Evolutionary conservation across 75 land plant genomes (phyloP), one percentile per base, ranked within the genome.

Genomic region (Larix kaempferi): DNA sequence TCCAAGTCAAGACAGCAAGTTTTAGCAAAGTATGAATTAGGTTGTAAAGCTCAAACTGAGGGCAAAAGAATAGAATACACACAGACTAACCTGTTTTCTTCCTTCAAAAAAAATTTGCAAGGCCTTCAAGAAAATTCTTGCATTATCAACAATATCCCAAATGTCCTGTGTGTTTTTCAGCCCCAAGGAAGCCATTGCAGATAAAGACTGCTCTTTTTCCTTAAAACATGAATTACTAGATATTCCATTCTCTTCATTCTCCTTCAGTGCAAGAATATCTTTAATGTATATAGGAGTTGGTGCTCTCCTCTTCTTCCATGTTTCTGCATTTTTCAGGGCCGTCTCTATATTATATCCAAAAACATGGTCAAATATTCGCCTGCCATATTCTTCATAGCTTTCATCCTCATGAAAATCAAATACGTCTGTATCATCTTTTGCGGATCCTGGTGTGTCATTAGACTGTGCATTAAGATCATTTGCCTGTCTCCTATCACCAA

Each of bases 291-390:
- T 74, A 57, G 99, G 96, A 82, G 71, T 78, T 17, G 99, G 99
- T 75, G 78, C 86, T 59, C 77, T 89, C 60, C 99, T 88, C 35
- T 86, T 87, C 82, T 84, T 95, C 99, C 99, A 98, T 23, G 95
- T 89, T 71, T 91, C 94, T 77, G 93, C 94, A 84, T 95, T 95
- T 66, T 90, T 82, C 26, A 95, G 79, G 59, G 99, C 96, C 49
- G 80, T 71, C 71, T 89, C 96, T 80, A 95, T 98, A 81, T 95
- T 95, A 71, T 93, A 80, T 58, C 99, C 96, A 95, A 98, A 98
- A 71, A 98, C 91, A 84, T 93, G 96, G 80, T 98, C 99, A 89
- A 87, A 98, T 35, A 98, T 85, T 67, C 92, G 87, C 59, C 79
- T 78, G 12, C 90, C 95, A 84, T 94, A 98, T 14, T 87, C 81